phyloP scores from a whole-genome alignment of 202 grass and related monocot species.

The Hordeum pubiflorum region DNA sequence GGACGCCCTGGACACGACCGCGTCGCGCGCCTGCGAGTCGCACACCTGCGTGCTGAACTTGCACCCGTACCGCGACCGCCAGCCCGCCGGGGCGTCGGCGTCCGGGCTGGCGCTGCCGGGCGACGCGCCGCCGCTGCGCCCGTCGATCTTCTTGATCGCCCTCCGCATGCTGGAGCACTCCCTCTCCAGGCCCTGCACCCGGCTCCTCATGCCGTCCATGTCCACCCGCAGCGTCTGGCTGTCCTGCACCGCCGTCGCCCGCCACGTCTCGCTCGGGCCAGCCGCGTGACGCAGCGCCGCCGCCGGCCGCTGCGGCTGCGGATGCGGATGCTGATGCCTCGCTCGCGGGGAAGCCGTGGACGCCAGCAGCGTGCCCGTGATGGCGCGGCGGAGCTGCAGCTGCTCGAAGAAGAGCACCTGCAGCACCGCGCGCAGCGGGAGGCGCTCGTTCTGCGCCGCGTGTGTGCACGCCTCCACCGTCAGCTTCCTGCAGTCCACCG shows the following conservation, averaged over 20 bases:
- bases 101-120: background rate
- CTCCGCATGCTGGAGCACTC: conserved; percentile 83
- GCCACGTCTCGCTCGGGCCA: conserved; percentile 26
- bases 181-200: conserved; percentile 64
- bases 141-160: conserved; percentile 64
- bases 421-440: conserved; percentile 78
- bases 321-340: background rate
- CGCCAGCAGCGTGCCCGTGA: conserved; percentile 47
- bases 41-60: conserved; percentile 90
- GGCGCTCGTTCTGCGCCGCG: conserved; percentile 83
- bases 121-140: background rate
- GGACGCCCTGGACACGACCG: conserved; percentile 52
- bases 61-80: conserved; percentile 60
- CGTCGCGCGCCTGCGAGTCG: conserved; percentile 72
- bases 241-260: conserved; percentile 40
- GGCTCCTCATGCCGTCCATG: conserved; percentile 77
- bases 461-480: conserved; percentile 91
- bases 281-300: background rate
- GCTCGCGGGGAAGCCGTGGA: background rate
- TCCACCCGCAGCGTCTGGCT: conserved; percentile 70
- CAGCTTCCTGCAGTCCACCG: conserved; percentile 78
- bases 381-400: conserved; percentile 68
- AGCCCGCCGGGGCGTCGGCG: background rate
- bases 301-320: background rate
- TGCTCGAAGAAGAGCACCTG: conserved; percentile 98